Conservation (phyloP, 2,329 filamentous ascomycete species). For the Lasiodiplodia gonubiensis region DNA sequence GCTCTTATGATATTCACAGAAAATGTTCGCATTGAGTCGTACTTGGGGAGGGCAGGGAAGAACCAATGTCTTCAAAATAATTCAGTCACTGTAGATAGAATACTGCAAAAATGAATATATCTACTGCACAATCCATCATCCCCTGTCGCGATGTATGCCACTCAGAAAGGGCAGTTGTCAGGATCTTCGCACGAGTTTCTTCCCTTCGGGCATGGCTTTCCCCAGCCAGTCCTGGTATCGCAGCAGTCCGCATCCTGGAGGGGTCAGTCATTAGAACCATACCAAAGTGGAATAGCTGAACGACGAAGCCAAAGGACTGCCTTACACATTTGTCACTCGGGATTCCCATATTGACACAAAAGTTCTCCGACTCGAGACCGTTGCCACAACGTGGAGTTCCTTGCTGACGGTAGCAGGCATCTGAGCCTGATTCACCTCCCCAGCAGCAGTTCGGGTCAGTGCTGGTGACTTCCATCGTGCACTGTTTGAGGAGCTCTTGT, state of each 20-base stretch:
- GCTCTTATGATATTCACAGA: too few species aligned
- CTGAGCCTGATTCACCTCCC: not conserved
- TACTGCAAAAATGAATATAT: too few species aligned
- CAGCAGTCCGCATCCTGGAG: not conserved
- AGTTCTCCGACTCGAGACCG: not conserved
- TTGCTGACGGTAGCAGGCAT: not conserved
- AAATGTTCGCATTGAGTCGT: too few species aligned
- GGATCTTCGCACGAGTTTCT: not conserved
- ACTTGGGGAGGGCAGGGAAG: too few species aligned
- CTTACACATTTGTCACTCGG: not conserved
- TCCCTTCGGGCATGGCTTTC: not conserved
- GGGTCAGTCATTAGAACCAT: not conserved
- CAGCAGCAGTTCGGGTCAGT: not conserved
- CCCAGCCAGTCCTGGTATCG: not conserved
- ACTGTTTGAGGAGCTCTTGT: not conserved
- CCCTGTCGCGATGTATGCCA: too few species aligned
- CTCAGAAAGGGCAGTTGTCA: not conserved
- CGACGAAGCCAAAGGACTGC: too few species aligned
- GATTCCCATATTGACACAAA: not conserved
- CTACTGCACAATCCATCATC: too few species aligned
- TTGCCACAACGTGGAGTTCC: not conserved
- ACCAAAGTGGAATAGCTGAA: too few species aligned
- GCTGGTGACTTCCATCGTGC: not conserved
- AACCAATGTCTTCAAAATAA: too few species aligned
- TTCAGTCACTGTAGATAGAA: too few species aligned